Evolutionary conservation across 306 rosid genomes (phyloP), one percentile per base, ranked within the genome.

Genomic region (Sindora glabra): DNA sequence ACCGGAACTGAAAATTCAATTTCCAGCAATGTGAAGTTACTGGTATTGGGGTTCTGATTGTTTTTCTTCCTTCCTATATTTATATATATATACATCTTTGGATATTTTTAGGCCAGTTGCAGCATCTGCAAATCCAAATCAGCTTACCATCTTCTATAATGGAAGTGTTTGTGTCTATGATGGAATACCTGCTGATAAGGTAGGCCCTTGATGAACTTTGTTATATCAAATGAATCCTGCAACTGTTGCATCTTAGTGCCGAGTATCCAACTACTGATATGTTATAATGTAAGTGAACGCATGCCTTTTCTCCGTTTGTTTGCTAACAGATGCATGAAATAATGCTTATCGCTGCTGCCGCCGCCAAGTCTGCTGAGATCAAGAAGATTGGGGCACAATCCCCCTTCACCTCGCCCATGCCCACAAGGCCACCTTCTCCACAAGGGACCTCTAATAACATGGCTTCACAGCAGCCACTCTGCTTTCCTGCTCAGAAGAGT

Each of bases 111-210:
- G 83, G 74, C 56, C 61, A 60, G 57, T 51, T 77, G 56, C 67
- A 59, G n/a, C 59, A 62, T 70, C 86, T 75, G 77, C 64, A 25
- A 13, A 49, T 68, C 34, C 64, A 18, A 60, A 65, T 69, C 79
- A 71, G 65, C 83, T 86, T 40, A 75, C 79, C 59, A 81, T 86
- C 57, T 58, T 71, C 57, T 86, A 71, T 21, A 78, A 79, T 7
- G 95, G 95, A 60, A 78, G 74, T 1, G 77, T 83, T 42, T 73
- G 56, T 44, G 70, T 74, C 66, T 86, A 76, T 66, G 82, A 86
- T 33, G 83, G 82, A 59, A 67, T 86, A 52, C 77, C 90, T 52
- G 82, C 79, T 54, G 84, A 76, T 32, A 86, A 83, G 84, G 95
- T 80, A 64, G 41, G 5, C 26, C 41, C 14, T 30, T 38, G 12